phyloP scores from a whole-genome alignment of 495 filamentous ascomycete genomes.

The Chaetomium cochliodes region DNA sequence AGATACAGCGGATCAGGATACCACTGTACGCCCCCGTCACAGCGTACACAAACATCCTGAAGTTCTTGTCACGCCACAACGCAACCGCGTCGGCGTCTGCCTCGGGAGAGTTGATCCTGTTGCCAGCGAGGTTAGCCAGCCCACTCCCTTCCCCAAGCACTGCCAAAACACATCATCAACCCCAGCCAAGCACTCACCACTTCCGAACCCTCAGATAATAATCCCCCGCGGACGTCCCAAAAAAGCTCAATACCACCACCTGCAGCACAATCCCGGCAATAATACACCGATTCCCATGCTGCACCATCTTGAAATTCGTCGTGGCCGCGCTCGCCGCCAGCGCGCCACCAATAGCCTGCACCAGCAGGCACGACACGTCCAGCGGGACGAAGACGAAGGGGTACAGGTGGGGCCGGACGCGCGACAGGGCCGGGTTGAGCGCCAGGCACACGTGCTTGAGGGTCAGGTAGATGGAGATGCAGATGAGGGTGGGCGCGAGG shows the following conservation, averaged over 20 bases:
- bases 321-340: slow-evolving; percentile 54
- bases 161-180: no score
- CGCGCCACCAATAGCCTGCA: slow-evolving; percentile 65
- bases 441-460: slow-evolving; percentile 63
- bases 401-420: slow-evolving; percentile 57
- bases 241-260: slow-evolving; percentile 61
- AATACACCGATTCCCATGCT: slow-evolving; percentile 61
- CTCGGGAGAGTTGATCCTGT: slow-evolving; percentile 27
- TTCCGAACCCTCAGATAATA: slow-evolving; percentile 49
- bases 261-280: slow-evolving; percentile 71
- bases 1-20: slow-evolving; percentile 65
- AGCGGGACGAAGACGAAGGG: slow-evolving; percentile 65
- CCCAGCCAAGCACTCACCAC: slow-evolving; percentile 25
- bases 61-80: slow-evolving; percentile 42
- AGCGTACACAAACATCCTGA: slow-evolving; percentile 53
- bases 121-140: slow-evolving; percentile 7
- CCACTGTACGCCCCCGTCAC: slow-evolving; percentile 57
- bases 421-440: slow-evolving; percentile 55
- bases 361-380: slow-evolving; percentile 60
- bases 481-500: slow-evolving; percentile 63
- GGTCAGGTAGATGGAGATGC: slow-evolving; percentile 65
- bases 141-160: no score
- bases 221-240: slow-evolving; percentile 51
- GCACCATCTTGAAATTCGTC: slow-evolving; percentile 38
- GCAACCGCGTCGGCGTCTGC: slow-evolving; percentile 33